phyloP scores from a whole-genome alignment of 1,139 yeast species.

The Blastobotrys indianensis region DNA sequence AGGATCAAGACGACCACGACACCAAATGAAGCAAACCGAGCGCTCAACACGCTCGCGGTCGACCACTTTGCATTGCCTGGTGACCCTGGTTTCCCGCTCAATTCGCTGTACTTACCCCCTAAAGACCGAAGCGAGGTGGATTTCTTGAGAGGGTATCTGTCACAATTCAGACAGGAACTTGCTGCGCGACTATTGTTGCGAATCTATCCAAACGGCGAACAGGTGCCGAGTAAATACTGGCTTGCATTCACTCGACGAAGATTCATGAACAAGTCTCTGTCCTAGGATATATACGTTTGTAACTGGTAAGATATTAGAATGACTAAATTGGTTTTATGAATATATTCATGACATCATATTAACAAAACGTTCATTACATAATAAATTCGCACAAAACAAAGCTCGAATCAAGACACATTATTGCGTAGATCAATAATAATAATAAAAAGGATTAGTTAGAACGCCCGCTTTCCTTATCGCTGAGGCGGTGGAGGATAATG shows the following conservation, averaged over 20 bases:
- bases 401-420: background rate
- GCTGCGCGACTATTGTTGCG: slow-evolving; percentile 72
- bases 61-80: slow-evolving; percentile 93
- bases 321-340: background rate
- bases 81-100: slow-evolving; percentile 88
- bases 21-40: slow-evolving; percentile 60
- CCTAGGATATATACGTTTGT: slow-evolving; percentile 14
- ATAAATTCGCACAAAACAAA: background rate
- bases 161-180: slow-evolving; percentile 92
- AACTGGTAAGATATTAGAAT: background rate
- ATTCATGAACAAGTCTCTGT: slow-evolving; percentile 79
- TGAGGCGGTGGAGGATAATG: slow-evolving; percentile 2
- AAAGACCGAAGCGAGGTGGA: slow-evolving; percentile 70
- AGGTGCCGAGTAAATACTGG: slow-evolving; percentile 63
- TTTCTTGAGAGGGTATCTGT: slow-evolving; percentile 68
- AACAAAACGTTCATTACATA: background rate
- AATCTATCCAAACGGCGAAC: slow-evolving; percentile 48
- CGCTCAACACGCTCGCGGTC: slow-evolving; percentile 74
- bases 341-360: slow-evolving; percentile 1
- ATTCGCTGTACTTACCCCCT: slow-evolving; percentile 75
- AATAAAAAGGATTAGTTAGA: background rate
- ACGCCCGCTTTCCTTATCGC: background rate
- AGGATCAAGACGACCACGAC: slow-evolving; percentile 40
- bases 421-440: background rate
- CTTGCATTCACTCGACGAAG: slow-evolving; percentile 90